phyloP scores from a whole-genome alignment of 2,329 filamentous ascomycete genomes.

The Elsinoe australis region DNA sequence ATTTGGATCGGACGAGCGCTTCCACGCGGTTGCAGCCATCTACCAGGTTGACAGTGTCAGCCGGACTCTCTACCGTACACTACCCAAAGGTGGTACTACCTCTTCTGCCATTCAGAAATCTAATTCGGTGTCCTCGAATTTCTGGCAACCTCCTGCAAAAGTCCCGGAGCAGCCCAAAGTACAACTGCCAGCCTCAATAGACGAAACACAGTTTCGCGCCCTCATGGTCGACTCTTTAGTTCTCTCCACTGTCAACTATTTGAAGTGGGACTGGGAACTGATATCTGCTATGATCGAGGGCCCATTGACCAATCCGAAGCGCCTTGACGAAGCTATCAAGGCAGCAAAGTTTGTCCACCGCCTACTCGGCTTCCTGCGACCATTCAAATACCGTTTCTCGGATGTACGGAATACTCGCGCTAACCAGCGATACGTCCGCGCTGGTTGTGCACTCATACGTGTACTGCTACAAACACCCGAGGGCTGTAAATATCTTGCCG shows the following conservation, averaged over 20 bases:
- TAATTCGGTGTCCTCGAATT: constrained; percentile 35
- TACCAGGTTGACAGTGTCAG: constrained; percentile 99
- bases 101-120: constrained; percentile 28
- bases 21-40: constrained; percentile 78
- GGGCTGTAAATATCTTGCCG: constrained; percentile 74
- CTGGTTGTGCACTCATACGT: constrained; percentile 80
- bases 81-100: constrained; percentile 21
- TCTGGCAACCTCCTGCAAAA: constrained; percentile 23
- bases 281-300: constrained; percentile 88
- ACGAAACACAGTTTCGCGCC: constrained; percentile 56
- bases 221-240: constrained; percentile 73
- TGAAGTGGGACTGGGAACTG: constrained; percentile 96
- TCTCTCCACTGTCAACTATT: constrained; percentile 77
- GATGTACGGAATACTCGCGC: constrained; percentile 83
- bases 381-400: constrained; percentile 93
- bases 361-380: constrained; percentile 87
- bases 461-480: constrained; percentile 79
- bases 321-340: constrained; percentile 87
- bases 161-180: constrained; percentile 41
- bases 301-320: constrained; percentile 79
- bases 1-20: constrained; percentile 63
- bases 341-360: constrained; percentile 95
- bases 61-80: constrained; percentile 75
- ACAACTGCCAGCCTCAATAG: constrained; percentile 53
- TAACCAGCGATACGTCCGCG: constrained; percentile 87